Evolutionary conservation across 495 filamentous ascomycete species (phyloP).

Genomic region (Talaromyces stipitatus): DNA sequence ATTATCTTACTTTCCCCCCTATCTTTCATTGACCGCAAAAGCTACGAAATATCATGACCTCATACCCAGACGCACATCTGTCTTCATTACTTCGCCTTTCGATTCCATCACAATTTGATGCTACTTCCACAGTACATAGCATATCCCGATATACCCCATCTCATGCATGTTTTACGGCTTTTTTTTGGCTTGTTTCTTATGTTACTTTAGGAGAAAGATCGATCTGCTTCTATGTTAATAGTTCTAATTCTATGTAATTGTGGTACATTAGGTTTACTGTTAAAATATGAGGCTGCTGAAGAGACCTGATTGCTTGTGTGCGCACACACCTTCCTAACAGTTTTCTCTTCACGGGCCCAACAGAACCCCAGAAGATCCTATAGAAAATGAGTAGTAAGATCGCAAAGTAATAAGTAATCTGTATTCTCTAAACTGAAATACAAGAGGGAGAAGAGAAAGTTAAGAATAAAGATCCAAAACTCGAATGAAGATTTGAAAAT

Average conservation of each 20-base stretch:
- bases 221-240: too few relatives aligned
- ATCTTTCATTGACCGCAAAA: too few relatives aligned
- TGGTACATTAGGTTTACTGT: too few relatives aligned
- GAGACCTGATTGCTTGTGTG: too few relatives aligned
- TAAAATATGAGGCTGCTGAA: too few relatives aligned
- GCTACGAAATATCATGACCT: too few relatives aligned
- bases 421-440: slow-evolving; percentile 1
- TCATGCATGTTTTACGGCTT: background rate
- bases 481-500: background rate
- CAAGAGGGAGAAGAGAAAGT: slow-evolving; percentile 5
- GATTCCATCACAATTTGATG: background rate
- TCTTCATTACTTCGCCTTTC: background rate
- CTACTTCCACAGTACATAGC: background rate
- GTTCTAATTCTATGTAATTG: background rate
- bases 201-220: too few relatives aligned
- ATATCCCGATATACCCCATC: background rate
- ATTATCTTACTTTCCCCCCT: background rate
- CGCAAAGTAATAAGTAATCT: slow-evolving; percentile 1
- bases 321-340: too few relatives aligned
- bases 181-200: background rate
- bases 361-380: too few relatives aligned
- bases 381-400: background rate
- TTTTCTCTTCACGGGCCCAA: too few relatives aligned
- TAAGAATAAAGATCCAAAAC: background rate
- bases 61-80: too few relatives aligned